Conservation (phyloP, 176 grass and related monocot species). For the Ensete ventricosum region DNA sequence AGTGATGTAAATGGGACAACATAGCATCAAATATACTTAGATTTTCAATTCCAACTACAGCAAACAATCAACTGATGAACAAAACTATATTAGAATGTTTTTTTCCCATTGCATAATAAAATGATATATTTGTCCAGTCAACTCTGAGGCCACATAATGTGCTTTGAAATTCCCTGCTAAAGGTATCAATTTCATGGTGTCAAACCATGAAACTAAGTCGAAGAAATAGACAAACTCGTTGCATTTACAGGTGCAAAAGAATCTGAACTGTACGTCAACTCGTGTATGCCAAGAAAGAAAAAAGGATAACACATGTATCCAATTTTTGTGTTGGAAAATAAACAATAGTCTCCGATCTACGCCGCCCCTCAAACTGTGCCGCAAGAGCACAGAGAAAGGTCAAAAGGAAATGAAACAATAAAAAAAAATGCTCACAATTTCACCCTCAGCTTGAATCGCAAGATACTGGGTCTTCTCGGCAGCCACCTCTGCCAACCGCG, state of each 20-base stretch:
- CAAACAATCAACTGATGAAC: not conserved
- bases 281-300: not conserved
- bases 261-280: not conserved
- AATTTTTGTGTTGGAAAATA: too few relatives aligned
- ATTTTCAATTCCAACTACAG: not conserved
- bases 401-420: not conserved
- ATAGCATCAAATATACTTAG: not conserved
- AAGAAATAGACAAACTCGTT: too few relatives aligned
- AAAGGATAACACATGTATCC: too few relatives aligned
- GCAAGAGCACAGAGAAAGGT: not conserved
- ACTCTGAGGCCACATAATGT: not conserved
- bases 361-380: not conserved
- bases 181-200: not conserved
- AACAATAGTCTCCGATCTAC: not conserved
- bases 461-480: slow-evolving; percentile 40
- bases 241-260: not conserved
- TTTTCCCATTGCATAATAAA: too few relatives aligned
- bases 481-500: slow-evolving; percentile 43
- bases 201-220: not conserved
- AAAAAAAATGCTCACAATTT: slow-evolving; percentile 39
- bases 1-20: not conserved
- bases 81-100: not conserved
- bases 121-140: not conserved
- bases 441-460: slow-evolving; percentile 31
- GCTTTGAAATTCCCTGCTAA: not conserved